These are phyloP conservation scores for Talaromyces sp. DNA, from an alignment of 2,329 filamentous ascomycete species.

Conservation along the genomic window DNA sequence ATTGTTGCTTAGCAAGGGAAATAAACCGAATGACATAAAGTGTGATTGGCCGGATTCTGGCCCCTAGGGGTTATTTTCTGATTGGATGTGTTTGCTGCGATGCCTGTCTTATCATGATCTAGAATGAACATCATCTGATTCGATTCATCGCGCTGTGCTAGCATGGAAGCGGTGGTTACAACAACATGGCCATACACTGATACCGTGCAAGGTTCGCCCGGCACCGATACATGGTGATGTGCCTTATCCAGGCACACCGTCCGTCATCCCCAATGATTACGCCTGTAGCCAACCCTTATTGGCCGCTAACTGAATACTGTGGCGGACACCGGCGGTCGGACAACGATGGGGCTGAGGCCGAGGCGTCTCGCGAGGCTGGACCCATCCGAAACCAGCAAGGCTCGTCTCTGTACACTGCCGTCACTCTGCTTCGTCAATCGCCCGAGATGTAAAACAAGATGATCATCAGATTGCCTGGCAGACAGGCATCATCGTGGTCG, in stretches of 20 bases:
- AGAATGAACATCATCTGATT: background rate
- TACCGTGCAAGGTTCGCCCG: background rate
- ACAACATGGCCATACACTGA: background rate
- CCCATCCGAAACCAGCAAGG: constrained; percentile 7
- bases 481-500: background rate
- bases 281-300: background rate
- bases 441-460: background rate
- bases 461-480: background rate
- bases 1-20: background rate
- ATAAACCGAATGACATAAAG: background rate
- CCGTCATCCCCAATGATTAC: background rate
- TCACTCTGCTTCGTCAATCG: background rate
- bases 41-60: background rate
- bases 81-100: background rate
- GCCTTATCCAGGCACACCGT: constrained; percentile 5
- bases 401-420: background rate
- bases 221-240: background rate
- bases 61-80: background rate
- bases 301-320: background rate
- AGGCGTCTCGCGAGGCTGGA: constrained; percentile 6
- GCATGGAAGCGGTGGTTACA: background rate
- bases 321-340: constrained; percentile 9
- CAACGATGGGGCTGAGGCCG: constrained; percentile 10
- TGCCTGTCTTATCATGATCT: background rate
- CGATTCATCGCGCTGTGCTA: background rate